Conservation (phyloP, 1,284 basidiomycete species). For the Tremellales sp. region DNA sequence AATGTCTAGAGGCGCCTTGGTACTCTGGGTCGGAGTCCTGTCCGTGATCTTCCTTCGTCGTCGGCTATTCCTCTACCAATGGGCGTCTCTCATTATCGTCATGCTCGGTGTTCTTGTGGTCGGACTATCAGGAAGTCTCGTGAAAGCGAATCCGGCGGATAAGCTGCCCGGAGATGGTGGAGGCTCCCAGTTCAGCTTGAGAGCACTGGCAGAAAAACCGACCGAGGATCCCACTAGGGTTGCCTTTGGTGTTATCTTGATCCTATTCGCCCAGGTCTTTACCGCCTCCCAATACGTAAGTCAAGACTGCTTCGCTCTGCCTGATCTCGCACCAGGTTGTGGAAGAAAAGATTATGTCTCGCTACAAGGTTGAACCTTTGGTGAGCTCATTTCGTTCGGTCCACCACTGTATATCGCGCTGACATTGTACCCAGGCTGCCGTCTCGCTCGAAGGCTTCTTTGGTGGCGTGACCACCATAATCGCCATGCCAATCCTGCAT, state of each 20-base stretch:
- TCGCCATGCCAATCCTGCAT: constrained; percentile 47
- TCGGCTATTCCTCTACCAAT: constrained; percentile 53
- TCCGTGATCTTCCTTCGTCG: constrained; percentile 88
- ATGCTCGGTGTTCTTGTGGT: constrained; percentile 88
- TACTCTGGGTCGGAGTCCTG: constrained; percentile 91
- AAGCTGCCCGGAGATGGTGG: constrained; percentile 49
- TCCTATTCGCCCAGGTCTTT: constrained; percentile 92
- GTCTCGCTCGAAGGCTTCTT: constrained; percentile 95
- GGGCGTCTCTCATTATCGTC: constrained; percentile 85
- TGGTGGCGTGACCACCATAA: constrained; percentile 62
- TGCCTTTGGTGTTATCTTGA: constrained; percentile 69
- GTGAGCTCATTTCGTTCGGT: constrained; percentile 27
- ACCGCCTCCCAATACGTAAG: constrained; percentile 45
- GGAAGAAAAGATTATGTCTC: constrained; percentile 90
- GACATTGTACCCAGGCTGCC: constrained; percentile 63
- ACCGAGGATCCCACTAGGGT: constrained; percentile 46
- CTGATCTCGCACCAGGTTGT: constrained; percentile 55
- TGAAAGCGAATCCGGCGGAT: constrained; percentile 63
- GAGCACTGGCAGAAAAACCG: constrained; percentile 5
- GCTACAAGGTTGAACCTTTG: constrained; percentile 83
- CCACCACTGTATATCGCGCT: too few species aligned
- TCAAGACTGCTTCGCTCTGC: constrained; percentile 12
- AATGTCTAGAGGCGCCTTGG: constrained; percentile 95
- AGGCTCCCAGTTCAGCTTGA: constrained; percentile 59
- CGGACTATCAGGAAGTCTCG: constrained; percentile 82